A percentile compares a stretch with the other conserved stretches of the same genome.
phyloP scores from a whole-genome alignment of 1,139 yeast species.

The Zygosaccharomyces pseudobailii region DNA sequence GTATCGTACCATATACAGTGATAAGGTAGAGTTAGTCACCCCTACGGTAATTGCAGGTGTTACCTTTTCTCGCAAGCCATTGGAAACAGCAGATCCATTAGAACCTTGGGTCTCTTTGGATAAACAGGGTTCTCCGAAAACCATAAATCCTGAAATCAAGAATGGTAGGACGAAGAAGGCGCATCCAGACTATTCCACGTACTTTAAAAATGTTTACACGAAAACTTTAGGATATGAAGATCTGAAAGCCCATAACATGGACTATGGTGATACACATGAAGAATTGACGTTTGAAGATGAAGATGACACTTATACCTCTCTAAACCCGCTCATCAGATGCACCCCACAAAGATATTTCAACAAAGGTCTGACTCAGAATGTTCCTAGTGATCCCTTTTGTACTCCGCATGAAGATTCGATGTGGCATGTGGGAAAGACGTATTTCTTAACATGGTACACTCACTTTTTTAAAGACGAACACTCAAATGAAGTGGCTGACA shows the following conservation, averaged over 20 bases:
- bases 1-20: slow-evolving; percentile 63
- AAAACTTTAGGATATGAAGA: slow-evolving; percentile 52
- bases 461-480: slow-evolving; percentile 45
- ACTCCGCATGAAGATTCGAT: slow-evolving; percentile 61
- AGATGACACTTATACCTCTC: slow-evolving; percentile 59
- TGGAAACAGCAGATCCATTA: slow-evolving; percentile 55
- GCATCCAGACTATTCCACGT: slow-evolving; percentile 69
- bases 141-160: slow-evolving; percentile 67
- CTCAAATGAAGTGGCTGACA: slow-evolving; percentile 42
- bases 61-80: slow-evolving; percentile 70
- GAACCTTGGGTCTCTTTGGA: slow-evolving; percentile 80
- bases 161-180: slow-evolving; percentile 64
- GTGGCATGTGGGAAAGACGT: slow-evolving; percentile 55
- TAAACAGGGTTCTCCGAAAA: slow-evolving; percentile 75
- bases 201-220: slow-evolving; percentile 67
- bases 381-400: slow-evolving; percentile 70
- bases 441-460: slow-evolving; percentile 79
- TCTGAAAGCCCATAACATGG: slow-evolving; percentile 67
- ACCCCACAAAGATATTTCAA: slow-evolving; percentile 69
- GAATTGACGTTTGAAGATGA: slow-evolving; percentile 57
- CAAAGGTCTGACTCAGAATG: slow-evolving; percentile 58
- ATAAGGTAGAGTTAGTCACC: slow-evolving; percentile 57
- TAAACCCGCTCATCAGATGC: slow-evolving; percentile 79
- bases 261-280: slow-evolving; percentile 48
- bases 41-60: slow-evolving; percentile 82